phyloP scores from a whole-genome alignment of 106 monocot genomes.

The Dendrobium catenatum region DNA sequence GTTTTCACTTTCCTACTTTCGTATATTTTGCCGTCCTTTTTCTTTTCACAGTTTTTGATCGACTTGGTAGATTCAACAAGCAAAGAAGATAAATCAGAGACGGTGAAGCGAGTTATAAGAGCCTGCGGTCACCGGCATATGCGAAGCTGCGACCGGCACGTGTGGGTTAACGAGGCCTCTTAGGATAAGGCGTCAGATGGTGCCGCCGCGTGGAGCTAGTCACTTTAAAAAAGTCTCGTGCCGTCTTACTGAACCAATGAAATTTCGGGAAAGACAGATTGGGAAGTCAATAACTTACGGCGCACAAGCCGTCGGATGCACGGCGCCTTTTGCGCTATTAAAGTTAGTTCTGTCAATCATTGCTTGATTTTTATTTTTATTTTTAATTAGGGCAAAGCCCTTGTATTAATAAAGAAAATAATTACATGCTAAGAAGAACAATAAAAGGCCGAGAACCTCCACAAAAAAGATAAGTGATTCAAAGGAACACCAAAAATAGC shows the following conservation, averaged over 20 bases:
- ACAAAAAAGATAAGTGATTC: too few relatives aligned
- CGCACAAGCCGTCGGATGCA: not conserved
- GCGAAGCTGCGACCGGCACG: not conserved
- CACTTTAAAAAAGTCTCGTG: not conserved
- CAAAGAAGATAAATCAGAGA: not conserved
- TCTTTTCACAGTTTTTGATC: not conserved
- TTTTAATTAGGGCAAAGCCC: too few relatives aligned
- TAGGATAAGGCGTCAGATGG: not conserved
- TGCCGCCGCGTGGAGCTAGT: not conserved
- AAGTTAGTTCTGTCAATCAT: too few relatives aligned
- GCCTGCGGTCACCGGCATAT: not conserved
- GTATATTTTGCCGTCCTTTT: not conserved
- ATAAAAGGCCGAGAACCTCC: too few relatives aligned
- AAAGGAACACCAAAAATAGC: too few relatives aligned
- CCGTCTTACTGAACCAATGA: not conserved
- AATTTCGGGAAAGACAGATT: not conserved
- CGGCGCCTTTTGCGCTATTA: not conserved
- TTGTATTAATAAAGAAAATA: too few relatives aligned
- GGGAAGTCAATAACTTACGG: not conserved
- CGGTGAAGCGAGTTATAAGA: not conserved
- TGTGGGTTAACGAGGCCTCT: not conserved
- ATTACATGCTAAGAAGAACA: too few relatives aligned
- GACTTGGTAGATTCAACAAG: not conserved
- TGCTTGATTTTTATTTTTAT: too few relatives aligned
- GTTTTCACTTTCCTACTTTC: not conserved